Percentiles rank a stretch among this genome's conserved stretches.
Evolutionary conservation across 2,329 filamentous ascomycete genomes (phyloP).

Genomic region (Botrytis pseudocinerea): DNA sequence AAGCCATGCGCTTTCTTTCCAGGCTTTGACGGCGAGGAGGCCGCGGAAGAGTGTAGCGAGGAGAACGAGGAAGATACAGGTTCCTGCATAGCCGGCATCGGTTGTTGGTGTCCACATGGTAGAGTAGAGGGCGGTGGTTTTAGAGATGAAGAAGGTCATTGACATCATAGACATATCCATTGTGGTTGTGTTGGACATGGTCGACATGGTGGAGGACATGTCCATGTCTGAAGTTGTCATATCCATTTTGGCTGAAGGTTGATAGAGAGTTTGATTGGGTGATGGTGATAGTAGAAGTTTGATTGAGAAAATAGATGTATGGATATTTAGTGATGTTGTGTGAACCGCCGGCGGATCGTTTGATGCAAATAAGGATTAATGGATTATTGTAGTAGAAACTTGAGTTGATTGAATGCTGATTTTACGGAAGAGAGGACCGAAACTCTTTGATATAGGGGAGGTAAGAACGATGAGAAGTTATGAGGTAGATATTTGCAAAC

Average conservation of each 20-base stretch:
- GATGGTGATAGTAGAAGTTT: background rate
- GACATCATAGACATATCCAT: conserved; percentile 48
- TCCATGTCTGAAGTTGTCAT: conserved; percentile 26
- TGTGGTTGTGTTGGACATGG: conserved; percentile 51
- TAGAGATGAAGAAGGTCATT: conserved; percentile 65
- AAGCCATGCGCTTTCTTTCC: conserved; percentile 63
- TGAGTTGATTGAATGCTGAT: conserved; percentile 2
- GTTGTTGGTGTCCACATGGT: conserved; percentile 70
- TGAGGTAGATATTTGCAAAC: conserved; percentile 27
- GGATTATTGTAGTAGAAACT: background rate
- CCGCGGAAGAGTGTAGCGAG: conserved; percentile 70
- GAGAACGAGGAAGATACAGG: conserved; percentile 85
- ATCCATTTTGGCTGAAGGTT: conserved; percentile 24
- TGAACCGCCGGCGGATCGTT: conserved; percentile 19
- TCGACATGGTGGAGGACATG: conserved; percentile 24
- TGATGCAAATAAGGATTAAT: conserved; percentile 1
- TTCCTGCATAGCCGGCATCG: conserved; percentile 76
- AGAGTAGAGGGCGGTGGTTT: conserved; percentile 65
- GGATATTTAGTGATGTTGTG: conserved; percentile 10
- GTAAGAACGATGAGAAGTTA: conserved; percentile 28
- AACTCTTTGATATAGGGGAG: conserved; percentile 13
- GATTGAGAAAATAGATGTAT: background rate
- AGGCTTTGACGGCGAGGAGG: conserved; percentile 71
- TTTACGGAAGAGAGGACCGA: conserved; percentile 7
- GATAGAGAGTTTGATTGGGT: conserved; percentile 11